Base-by-base conservation (phyloP, 306 rosid genomes). In the Pueraria montana region DNA sequence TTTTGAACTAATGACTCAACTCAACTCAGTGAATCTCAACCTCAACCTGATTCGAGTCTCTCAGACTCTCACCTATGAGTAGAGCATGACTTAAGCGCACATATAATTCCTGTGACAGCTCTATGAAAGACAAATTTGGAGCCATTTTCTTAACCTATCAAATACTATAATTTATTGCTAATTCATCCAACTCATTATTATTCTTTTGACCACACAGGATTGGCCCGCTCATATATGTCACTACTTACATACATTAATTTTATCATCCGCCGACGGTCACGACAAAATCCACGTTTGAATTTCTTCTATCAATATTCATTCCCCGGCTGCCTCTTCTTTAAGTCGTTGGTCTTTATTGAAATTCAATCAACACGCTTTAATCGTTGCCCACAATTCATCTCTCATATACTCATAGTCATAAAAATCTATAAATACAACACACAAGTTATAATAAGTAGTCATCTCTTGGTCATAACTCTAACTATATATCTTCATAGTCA, bases 181-280 rank as follows among this genome's bases (percentile, higher is more conserved):
- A 24, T n/a, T 8, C 72, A 52, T 56, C 82, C 5, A 67, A 72
- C 43, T 24, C 40, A 34, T 34, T 50, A 50, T 53, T 59, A 23
- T 21, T 13, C 9, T 24, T 82, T 87, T 85, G 93, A 91, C 91
- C 83, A 27, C 36, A 72, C 1, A 65, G 5, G 2, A 24, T 68
- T 76, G 14, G 34, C 73, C 46, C n/a, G 14, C 64, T 12, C 12
- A 30, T n/a, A n/a, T n/a, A n/a, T 40, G 45, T 66, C 86, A 70
- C 58, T 8, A 61, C 46, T 2, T 69, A 43, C 58, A 24, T 21
- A 5, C 5, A 7, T 14, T 38, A 38, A 32, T 64, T 11, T 13
- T 46, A 2, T 11, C 23, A 4, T 49, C 70, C 79, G 92, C 94
- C 91, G 94, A 90, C 91, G 88, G 86, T 84, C 79, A 83, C n/a